phyloP scores from a whole-genome alignment of 805 yeast genomes.

The Cyberlindnera veronae region DNA sequence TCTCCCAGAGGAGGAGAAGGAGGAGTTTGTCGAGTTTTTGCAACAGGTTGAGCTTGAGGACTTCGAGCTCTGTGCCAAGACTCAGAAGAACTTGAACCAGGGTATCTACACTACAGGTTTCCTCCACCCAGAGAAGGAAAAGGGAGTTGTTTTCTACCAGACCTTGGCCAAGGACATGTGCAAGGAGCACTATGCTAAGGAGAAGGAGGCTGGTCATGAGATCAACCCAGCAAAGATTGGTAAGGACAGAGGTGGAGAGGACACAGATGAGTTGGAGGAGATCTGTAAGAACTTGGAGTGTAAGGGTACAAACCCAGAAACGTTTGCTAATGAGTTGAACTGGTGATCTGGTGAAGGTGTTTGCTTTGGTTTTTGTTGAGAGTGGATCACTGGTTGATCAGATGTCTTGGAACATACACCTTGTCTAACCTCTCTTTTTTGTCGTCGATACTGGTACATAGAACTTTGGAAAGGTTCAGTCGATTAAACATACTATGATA shows the following conservation, averaged over 20 bases:
- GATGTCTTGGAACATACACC: too few species aligned
- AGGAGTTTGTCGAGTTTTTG: constrained; percentile 60
- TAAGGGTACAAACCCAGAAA: constrained; percentile 38
- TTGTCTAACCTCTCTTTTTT: too few species aligned
- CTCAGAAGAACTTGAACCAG: constrained; percentile 59
- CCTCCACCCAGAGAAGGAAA: constrained; percentile 56
- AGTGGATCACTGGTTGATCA: too few species aligned
- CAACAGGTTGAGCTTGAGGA: constrained; percentile 62
- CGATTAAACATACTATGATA: too few species aligned
- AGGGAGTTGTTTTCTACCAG: constrained; percentile 57
- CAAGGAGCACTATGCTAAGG: constrained; percentile 46
- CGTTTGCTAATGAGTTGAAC: constrained; percentile 26
- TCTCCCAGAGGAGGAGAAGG: constrained; percentile 45
- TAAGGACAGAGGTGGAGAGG: constrained; percentile 36
- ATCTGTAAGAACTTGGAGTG: constrained; percentile 51
- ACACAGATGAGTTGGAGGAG: constrained; percentile 47
- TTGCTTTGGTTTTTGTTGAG: neutral
- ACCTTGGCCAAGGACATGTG: constrained; percentile 54
- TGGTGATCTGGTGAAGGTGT: constrained; percentile 15
- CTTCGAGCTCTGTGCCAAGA: constrained; percentile 53
- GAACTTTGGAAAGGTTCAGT: too few species aligned
- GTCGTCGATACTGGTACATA: too few species aligned
- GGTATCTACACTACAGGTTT: constrained; percentile 58
- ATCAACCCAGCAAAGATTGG: constrained; percentile 49
- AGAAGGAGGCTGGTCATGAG: constrained; percentile 41